phyloP scores from a whole-genome alignment of 805 yeast species.

The Metschnikowia henanensis region DNA sequence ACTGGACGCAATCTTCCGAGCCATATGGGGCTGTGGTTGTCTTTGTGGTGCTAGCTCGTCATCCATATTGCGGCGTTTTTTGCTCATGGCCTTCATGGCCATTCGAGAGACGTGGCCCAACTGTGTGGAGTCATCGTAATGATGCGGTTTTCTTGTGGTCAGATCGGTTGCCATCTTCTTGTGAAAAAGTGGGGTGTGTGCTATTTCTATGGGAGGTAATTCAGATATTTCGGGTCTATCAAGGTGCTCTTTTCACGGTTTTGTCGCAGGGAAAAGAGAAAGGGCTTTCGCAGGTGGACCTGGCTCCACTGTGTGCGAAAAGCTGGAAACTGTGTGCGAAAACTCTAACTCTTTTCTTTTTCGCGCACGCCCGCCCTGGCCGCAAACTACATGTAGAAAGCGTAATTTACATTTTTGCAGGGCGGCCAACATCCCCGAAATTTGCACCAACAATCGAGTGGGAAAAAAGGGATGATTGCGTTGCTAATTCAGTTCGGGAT shows the following conservation, averaged over 20 bases:
- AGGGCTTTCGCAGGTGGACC: background rate
- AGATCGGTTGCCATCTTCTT: conserved; percentile 9
- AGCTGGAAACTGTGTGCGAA: background rate
- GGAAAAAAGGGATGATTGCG: background rate
- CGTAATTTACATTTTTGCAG: background rate
- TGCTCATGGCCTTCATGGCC: conserved; percentile 4
- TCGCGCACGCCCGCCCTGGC: background rate
- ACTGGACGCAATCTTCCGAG: conserved; percentile 1
- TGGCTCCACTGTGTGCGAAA: conserved; percentile 7
- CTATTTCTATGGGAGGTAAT: background rate
- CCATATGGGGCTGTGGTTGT: conserved; percentile 5
- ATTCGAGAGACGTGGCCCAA: conserved; percentile 1
- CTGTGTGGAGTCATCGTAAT: conserved; percentile 2
- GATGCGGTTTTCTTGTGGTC: conserved; percentile 5
- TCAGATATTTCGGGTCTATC: background rate
- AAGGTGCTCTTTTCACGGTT: background rate
- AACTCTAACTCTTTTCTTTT: background rate
- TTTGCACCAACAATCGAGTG: background rate
- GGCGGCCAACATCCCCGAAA: background rate
- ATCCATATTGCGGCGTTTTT: conserved; percentile 9
- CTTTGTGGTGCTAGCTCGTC: conserved; percentile 5
- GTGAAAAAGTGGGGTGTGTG: background rate
- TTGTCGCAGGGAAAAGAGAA: background rate
- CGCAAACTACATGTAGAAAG: no score
- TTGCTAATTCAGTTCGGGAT: no score